These are phyloP conservation scores for Lactarius sanguifluus DNA, from an alignment of 768 basidiomycete species.

Conservation along the genomic window DNA sequence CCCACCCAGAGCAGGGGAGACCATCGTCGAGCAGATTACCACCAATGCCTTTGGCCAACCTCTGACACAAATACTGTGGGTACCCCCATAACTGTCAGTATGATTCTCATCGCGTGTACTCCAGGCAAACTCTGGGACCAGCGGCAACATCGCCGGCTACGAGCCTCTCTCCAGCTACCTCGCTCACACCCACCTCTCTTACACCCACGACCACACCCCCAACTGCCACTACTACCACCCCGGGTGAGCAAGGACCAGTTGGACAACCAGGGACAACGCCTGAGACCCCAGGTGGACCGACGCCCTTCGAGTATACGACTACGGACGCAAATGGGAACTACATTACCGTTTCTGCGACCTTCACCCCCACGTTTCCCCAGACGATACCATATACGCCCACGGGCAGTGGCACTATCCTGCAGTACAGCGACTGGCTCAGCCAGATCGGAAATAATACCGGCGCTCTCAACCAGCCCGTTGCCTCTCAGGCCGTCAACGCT, in stretches of 20 bases:
- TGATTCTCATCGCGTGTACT: not conserved
- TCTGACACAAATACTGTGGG: conserved; percentile 48
- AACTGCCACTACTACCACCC: conserved; percentile 23
- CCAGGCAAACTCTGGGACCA: conserved; percentile 29
- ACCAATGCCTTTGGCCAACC: conserved; percentile 42
- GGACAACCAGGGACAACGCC: conserved; percentile 47
- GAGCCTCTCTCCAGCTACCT: conserved; percentile 27
- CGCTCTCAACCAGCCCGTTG: conserved; percentile 20
- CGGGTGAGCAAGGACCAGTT: conserved; percentile 49
- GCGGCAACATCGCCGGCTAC: conserved; percentile 22
- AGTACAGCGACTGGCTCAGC: conserved; percentile 36
- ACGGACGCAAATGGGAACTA: conserved; percentile 38
- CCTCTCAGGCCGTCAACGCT: conserved; percentile 2
- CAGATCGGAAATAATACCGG: conserved; percentile 35
- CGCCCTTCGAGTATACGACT: conserved; percentile 38
- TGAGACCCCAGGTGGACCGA: conserved; percentile 29
- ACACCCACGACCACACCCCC: conserved; percentile 33
- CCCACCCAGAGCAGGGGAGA: conserved; percentile 44
- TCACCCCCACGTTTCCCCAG: conserved; percentile 37
- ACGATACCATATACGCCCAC: conserved; percentile 30
- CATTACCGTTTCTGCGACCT: conserved; percentile 33
- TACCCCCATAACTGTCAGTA: not conserved
- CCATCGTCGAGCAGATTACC: conserved; percentile 52
- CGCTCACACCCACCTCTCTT: conserved; percentile 32
- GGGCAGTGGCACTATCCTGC: conserved; percentile 36